These are phyloP conservation scores for Blepharisma japonicum DNA, from an alignment of 73 alveolate genomes.

Conservation along the genomic window DNA sequence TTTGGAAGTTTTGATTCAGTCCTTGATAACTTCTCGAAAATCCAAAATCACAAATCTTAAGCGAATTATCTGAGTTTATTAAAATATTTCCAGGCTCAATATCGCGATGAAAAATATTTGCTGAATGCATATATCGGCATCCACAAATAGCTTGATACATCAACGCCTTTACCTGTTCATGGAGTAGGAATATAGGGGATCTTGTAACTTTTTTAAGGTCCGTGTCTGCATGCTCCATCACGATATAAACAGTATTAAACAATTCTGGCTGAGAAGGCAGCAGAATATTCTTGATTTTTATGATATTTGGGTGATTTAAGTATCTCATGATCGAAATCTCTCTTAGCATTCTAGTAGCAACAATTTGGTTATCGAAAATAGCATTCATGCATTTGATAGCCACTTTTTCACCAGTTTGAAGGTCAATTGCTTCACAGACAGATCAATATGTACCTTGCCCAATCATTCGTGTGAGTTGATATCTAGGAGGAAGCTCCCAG, in stretches of 20 bases:
- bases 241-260: constrained; percentile 70
- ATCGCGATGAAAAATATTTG: constrained; percentile 88
- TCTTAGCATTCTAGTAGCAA: constrained; percentile 79
- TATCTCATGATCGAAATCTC: constrained; percentile 68
- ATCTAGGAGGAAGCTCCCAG: not conserved
- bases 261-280: constrained; percentile 62
- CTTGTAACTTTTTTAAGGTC: constrained; percentile 76
- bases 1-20: not conserved
- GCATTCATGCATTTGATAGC: constrained; percentile 37
- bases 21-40: constrained; percentile 52
- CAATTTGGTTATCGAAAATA: constrained; percentile 78
- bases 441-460: constrained; percentile 58
- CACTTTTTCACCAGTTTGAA: constrained; percentile 37
- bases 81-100: constrained; percentile 92
- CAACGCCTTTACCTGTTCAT: constrained; percentile 64
- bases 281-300: constrained; percentile 56
- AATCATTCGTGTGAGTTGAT: not conserved
- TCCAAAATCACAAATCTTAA: constrained; percentile 93
- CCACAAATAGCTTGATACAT: constrained; percentile 82
- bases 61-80: constrained; percentile 81
- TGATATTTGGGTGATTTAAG: constrained; percentile 69
- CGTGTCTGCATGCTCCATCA: constrained; percentile 72
- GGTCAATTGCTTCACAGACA: constrained; percentile 41
- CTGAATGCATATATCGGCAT: constrained; percentile 79
- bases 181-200: constrained; percentile 65